Conservation (phyloP, 2,329 filamentous ascomycete species). For the Phyllosticta ampelicida region DNA sequence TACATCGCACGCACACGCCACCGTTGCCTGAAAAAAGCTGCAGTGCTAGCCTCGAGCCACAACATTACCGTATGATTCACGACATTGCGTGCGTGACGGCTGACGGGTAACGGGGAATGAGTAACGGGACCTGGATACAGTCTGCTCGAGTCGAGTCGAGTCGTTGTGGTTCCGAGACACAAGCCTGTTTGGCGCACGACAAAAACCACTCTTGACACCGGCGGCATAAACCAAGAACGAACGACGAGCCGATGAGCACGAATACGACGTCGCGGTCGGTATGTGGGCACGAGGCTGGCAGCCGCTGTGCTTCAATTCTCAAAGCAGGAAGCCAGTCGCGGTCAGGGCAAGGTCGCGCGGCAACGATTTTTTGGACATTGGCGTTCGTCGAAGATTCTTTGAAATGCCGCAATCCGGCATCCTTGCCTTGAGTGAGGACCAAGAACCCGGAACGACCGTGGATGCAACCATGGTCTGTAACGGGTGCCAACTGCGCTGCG, state of each 20-base stretch:
- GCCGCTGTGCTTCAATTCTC: background rate
- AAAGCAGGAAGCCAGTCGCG: too few relatives aligned
- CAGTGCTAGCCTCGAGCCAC: background rate
- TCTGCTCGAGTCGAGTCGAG: too few relatives aligned
- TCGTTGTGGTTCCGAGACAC: too few relatives aligned
- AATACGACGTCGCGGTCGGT: too few relatives aligned
- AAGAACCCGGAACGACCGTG: background rate
- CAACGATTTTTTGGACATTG: background rate
- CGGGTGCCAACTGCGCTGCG: background rate
- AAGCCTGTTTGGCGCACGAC: too few relatives aligned
- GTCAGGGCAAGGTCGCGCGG: too few relatives aligned
- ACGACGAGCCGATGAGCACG: too few relatives aligned
- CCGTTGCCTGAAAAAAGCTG: background rate
- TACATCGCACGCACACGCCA: background rate
- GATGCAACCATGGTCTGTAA: background rate
- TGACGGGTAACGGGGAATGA: background rate
- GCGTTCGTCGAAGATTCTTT: background rate
- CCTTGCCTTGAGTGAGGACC: background rate
- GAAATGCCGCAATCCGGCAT: background rate
- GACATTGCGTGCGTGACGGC: background rate
- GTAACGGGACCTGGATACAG: too few relatives aligned
- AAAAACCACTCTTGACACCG: too few relatives aligned
- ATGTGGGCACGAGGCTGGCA: too few relatives aligned
- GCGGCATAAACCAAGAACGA: too few relatives aligned
- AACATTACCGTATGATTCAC: background rate